Conservation (phyloP, 2,329 filamentous ascomycete species). For the Ophiostoma sp. region DNA sequence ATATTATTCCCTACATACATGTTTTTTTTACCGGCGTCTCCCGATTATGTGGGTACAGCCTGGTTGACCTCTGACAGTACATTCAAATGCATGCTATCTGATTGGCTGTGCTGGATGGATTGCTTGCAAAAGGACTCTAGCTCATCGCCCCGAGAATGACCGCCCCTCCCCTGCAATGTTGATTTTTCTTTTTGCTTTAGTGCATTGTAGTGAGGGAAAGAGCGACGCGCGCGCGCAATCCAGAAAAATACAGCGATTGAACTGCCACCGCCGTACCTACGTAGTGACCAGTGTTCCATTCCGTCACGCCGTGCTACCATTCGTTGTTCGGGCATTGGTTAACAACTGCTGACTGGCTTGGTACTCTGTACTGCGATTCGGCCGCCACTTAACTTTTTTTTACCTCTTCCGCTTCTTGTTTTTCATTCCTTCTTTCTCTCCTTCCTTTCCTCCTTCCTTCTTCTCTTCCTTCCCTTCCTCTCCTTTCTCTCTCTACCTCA, state of each 20-base stretch:
- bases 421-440: neutral
- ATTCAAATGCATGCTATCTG: conserved; percentile 24
- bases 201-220: neutral
- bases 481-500: conserved; percentile 11
- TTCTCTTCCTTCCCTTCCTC: neutral
- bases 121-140: neutral
- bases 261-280: neutral
- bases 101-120: conserved; percentile 22
- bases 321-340: conserved; percentile 15
- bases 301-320: conserved; percentile 12
- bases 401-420: conserved; percentile 4
- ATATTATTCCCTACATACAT: neutral
- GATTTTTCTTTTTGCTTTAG: neutral
- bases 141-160: conserved; percentile 16
- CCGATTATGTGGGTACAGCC: conserved; percentile 22
- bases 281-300: neutral
- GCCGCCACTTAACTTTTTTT: neutral
- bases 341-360: neutral
- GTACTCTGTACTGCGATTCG: neutral
- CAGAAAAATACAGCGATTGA: neutral
- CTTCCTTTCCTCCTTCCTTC: neutral
- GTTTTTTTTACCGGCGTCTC: conserved; percentile 26
- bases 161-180: conserved; percentile 10
- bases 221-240: neutral
- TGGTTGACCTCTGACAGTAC: conserved; percentile 8